Evolutionary conservation across 139 green algal species (phyloP).

Genomic region (Micractinium sp.): DNA sequence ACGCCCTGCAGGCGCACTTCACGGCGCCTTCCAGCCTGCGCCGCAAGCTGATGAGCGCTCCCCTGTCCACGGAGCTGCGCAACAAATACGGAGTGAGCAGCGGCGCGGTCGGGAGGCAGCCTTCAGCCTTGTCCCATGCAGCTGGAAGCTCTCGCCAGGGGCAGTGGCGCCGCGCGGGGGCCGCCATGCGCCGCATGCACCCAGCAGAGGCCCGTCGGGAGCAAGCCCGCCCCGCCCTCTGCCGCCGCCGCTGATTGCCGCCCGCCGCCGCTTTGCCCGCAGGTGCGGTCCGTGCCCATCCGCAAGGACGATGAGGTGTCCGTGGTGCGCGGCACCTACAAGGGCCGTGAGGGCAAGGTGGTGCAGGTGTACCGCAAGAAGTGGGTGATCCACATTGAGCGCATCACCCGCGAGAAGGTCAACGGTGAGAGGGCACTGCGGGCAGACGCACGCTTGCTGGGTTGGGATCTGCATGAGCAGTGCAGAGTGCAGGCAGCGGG

Average conservation of each 20-base stretch:
- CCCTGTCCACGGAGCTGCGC: slow-evolving; percentile 90
- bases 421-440: slow-evolving; percentile 84
- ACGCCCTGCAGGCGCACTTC: slow-evolving; percentile 92
- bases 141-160: neutral
- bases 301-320: slow-evolving; percentile 99
- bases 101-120: neutral
- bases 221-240: neutral
- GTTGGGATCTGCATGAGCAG: neutral
- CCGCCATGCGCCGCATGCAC: neutral
- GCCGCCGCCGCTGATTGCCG: neutral
- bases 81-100: slow-evolving; percentile 88
- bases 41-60: slow-evolving; percentile 95
- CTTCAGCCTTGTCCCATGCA: neutral
- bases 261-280: slow-evolving; percentile 1
- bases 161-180: neutral
- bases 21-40: slow-evolving; percentile 88
- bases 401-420: slow-evolving; percentile 98
- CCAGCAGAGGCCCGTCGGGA: no score
- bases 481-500: neutral
- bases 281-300: slow-evolving; percentile 94
- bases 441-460: neutral
- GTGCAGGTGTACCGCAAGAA: slow-evolving; percentile 97
- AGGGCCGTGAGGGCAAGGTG: slow-evolving; percentile 97
- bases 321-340: slow-evolving; percentile 96
- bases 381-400: slow-evolving; percentile 99